phyloP scores from a whole-genome alignment of 2,329 filamentous ascomycete genomes.

The Dothidotthia symphoricarpi region DNA sequence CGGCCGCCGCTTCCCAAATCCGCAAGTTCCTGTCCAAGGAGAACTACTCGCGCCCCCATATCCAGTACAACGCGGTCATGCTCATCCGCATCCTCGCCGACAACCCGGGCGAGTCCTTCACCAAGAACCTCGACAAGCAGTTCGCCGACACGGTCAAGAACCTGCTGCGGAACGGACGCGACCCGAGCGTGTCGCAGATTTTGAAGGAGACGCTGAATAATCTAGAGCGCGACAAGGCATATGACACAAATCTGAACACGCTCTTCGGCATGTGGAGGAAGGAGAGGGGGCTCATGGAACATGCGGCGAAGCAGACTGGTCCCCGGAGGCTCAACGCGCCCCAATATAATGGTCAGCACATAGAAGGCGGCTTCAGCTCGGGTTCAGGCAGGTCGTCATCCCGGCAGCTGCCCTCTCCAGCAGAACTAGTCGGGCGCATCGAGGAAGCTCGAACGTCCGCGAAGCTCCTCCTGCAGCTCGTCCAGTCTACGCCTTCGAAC shows the following conservation, averaged over 20 bases:
- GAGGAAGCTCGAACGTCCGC: conserved; percentile 90
- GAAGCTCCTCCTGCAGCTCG: conserved; percentile 85
- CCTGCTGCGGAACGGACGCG: conserved; percentile 67
- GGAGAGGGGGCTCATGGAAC: conserved; percentile 61
- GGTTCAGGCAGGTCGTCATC: conserved; percentile 18
- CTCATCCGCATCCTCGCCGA: conserved; percentile 86
- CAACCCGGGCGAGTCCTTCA: conserved; percentile 88
- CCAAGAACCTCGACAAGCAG: conserved; percentile 82
- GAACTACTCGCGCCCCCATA: conserved; percentile 62
- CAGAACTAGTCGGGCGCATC: conserved; percentile 77
- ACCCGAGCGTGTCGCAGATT: conserved; percentile 78
- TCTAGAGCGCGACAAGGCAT: conserved; percentile 68
- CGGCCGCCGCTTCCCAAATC: conserved; percentile 75
- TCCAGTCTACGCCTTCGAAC: conserved; percentile 75
- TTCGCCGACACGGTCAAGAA: conserved; percentile 76
- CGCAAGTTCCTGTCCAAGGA: conserved; percentile 78
- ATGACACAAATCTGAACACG: conserved; percentile 70
- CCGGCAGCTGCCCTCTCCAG: conserved; percentile 58
- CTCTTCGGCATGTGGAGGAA: conserved; percentile 85
- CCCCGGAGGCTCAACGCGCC: conserved; percentile 48
- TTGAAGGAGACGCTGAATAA: conserved; percentile 81
- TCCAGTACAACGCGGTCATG: conserved; percentile 97
- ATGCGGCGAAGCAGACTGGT: conserved; percentile 35
- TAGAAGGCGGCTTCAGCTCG: conserved; percentile 21
- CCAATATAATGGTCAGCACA: conserved; percentile 34